Percentiles rank a stretch among this genome's conserved stretches.
Evolutionary conservation across 2,329 filamentous ascomycete species (phyloP).

Genomic region (Aspergillus sp.): DNA sequence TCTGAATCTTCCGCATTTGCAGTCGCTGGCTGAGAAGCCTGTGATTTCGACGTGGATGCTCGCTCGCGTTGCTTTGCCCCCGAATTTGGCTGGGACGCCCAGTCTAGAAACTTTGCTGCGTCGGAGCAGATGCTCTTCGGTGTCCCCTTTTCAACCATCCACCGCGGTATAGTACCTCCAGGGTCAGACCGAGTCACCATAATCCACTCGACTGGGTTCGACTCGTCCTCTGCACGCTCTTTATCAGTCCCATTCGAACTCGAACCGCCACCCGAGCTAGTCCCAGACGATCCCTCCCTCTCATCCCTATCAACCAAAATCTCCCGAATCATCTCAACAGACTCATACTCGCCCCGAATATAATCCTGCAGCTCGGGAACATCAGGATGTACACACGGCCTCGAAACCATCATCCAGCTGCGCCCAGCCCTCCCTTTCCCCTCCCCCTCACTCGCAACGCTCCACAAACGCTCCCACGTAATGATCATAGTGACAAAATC

Average conservation of each 20-base stretch:
- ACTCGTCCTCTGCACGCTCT: slow-evolving; percentile 45
- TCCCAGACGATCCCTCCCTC: neutral
- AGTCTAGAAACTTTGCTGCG: slow-evolving; percentile 79
- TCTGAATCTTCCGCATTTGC: slow-evolving; percentile 14
- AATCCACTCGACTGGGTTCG: slow-evolving; percentile 80
- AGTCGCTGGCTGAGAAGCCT: slow-evolving; percentile 8
- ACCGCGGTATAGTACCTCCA: slow-evolving; percentile 83
- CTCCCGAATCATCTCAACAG: slow-evolving; percentile 87
- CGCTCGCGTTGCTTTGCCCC: slow-evolving; percentile 25
- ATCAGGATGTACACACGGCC: slow-evolving; percentile 77
- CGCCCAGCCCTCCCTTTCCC: slow-evolving; percentile 46
- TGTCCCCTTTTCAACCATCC: slow-evolving; percentile 89
- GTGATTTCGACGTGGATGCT: slow-evolving; percentile 7
- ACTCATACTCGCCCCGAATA: slow-evolving; percentile 86
- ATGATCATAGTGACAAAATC: slow-evolving; percentile 85
- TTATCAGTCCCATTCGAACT: slow-evolving; percentile 8
- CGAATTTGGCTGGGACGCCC: slow-evolving; percentile 63
- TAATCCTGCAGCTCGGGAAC: slow-evolving; percentile 72
- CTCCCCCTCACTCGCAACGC: slow-evolving; percentile 20
- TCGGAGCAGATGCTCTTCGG: slow-evolving; percentile 79
- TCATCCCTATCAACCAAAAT: slow-evolving; percentile 55
- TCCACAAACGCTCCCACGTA: slow-evolving; percentile 59
- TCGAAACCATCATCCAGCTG: slow-evolving; percentile 86
- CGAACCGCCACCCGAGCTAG: neutral
- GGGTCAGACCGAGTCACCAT: slow-evolving; percentile 92